Percentiles rank a stretch among this genome's conserved stretches.
These are phyloP conservation scores for Hypoxylon lenormandii DNA, from an alignment of 495 filamentous ascomycete species.

Conservation along the genomic window DNA sequence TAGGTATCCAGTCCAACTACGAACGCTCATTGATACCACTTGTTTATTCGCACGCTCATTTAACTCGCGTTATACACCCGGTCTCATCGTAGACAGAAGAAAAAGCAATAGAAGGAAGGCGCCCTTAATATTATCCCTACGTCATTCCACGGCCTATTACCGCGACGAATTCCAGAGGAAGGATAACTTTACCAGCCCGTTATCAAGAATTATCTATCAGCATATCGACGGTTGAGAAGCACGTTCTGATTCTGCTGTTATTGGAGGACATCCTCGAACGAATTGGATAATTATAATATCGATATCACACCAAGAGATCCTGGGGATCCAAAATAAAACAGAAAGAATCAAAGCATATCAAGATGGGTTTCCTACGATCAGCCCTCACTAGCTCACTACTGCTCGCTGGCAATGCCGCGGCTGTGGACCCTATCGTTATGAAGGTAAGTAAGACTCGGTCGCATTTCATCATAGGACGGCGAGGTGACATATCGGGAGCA, in stretches of 20 bases:
- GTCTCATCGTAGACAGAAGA: constrained; percentile 1
- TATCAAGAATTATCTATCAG: background rate
- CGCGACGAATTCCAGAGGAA: constrained; percentile 15
- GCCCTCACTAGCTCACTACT: constrained; percentile 58
- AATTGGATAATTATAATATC: constrained; percentile 6
- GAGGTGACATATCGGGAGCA: background rate
- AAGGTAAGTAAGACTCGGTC: constrained; percentile 59
- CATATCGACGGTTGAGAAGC: background rate
- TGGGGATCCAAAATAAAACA: constrained; percentile 29
- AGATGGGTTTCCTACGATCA: constrained; percentile 59
- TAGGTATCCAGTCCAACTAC: constrained; percentile 49
- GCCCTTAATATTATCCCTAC: constrained; percentile 3
- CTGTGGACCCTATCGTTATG: constrained; percentile 76
- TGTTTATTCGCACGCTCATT: constrained; percentile 39
- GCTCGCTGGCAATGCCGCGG: constrained; percentile 64
- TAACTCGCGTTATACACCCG: constrained; percentile 17
- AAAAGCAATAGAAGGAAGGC: constrained; percentile 7
- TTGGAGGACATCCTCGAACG: background rate
- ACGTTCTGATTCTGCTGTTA: too few relatives aligned
- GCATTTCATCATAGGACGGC: too few relatives aligned
- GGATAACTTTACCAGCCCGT: background rate
- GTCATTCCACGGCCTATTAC: constrained; percentile 9
- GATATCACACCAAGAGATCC: constrained; percentile 32
- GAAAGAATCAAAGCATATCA: constrained; percentile 33
- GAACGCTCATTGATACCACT: constrained; percentile 54